A percentile compares a stretch with the other conserved stretches of the same genome.
phyloP scores from a whole-genome alignment of 192 early-diverging fungal genomes.

The Coemansia brasiliensis region DNA sequence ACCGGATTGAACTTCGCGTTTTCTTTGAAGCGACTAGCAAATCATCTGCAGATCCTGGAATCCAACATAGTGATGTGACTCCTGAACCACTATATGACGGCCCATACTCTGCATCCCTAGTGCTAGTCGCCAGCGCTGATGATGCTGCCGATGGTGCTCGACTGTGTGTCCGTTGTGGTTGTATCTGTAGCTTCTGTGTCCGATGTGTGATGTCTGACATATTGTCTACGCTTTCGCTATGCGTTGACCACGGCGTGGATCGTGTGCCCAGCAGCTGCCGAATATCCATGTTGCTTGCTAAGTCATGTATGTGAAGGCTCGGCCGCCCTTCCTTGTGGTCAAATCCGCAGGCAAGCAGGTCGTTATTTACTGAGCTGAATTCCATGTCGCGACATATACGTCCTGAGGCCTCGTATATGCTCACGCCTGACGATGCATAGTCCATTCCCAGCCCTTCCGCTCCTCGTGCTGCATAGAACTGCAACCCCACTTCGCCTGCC shows the following conservation, averaged over 20 bases:
- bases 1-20: slow-evolving; percentile 40
- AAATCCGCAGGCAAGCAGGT: slow-evolving; percentile 47
- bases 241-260: slow-evolving; percentile 23
- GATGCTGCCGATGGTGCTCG: slow-evolving; percentile 21
- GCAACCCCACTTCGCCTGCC: slow-evolving; percentile 36
- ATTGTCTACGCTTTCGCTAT: slow-evolving; percentile 17
- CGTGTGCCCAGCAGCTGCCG: slow-evolving; percentile 33
- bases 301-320: slow-evolving; percentile 38
- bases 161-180: slow-evolving; percentile 7
- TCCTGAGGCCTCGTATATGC: slow-evolving; percentile 25
- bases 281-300: slow-evolving; percentile 32
- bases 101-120: slow-evolving; percentile 26
- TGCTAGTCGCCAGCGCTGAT: slow-evolving; percentile 3
- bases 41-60: slow-evolving; percentile 32
- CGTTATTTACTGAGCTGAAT: slow-evolving; percentile 31
- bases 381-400: slow-evolving; percentile 29
- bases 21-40: slow-evolving; percentile 36
- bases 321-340: slow-evolving; percentile 35
- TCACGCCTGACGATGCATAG: slow-evolving; percentile 6
- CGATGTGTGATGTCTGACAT: not conserved
- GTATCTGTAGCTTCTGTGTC: slow-evolving; percentile 8
- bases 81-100: slow-evolving; percentile 26
- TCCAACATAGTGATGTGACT: slow-evolving; percentile 45
- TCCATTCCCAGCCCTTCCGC: slow-evolving; percentile 5
- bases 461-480: slow-evolving; percentile 22